Conservation (phyloP, 2,329 filamentous ascomycete genomes). For the Raffaelea ambrosiae region DNA sequence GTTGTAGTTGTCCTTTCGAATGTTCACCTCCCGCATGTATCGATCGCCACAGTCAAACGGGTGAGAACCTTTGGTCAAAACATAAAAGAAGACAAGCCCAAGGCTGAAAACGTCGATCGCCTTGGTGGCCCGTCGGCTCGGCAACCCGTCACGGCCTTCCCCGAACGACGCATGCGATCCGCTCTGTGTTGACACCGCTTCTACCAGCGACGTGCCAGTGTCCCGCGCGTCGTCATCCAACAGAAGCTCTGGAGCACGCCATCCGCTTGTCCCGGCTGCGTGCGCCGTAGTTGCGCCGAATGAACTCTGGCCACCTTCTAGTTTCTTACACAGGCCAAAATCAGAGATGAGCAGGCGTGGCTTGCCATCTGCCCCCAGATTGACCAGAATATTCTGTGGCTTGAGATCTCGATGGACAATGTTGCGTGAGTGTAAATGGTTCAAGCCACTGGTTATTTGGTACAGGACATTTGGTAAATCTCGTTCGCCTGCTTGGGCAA, state of each 20-base stretch:
- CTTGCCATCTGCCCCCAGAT: conserved; percentile 58
- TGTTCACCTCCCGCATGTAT: conserved; percentile 95
- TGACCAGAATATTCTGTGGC: conserved; percentile 91
- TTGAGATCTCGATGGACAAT: conserved; percentile 98
- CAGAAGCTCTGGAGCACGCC: conserved; percentile 91
- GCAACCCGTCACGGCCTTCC: conserved; percentile 42
- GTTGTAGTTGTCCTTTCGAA: conserved; percentile 78
- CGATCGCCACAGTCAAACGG: conserved; percentile 91
- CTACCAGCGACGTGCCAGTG: conserved; percentile 31
- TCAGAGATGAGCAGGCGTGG: conserved; percentile 92
- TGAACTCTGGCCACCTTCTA: conserved; percentile 89
- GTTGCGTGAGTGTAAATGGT: conserved; percentile 80
- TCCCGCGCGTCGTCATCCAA: conserved; percentile 64
- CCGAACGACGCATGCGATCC: conserved; percentile 23
- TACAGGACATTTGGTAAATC: conserved; percentile 75
- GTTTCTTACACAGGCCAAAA: conserved; percentile 94
- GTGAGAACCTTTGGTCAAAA: conserved; percentile 86
- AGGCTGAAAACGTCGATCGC: conserved; percentile 97
- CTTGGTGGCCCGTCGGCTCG: conserved; percentile 75
- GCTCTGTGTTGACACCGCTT: conserved; percentile 45
- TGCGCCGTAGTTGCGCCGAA: conserved; percentile 92
- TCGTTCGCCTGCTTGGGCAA: conserved; percentile 64
- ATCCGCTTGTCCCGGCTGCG: conserved; percentile 86
- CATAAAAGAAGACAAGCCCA: conserved; percentile 97
- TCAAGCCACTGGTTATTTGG: conserved; percentile 83